Evolutionary conservation across 2,329 filamentous ascomycete genomes (phyloP).

Genomic region (Thelonectria discophora): DNA sequence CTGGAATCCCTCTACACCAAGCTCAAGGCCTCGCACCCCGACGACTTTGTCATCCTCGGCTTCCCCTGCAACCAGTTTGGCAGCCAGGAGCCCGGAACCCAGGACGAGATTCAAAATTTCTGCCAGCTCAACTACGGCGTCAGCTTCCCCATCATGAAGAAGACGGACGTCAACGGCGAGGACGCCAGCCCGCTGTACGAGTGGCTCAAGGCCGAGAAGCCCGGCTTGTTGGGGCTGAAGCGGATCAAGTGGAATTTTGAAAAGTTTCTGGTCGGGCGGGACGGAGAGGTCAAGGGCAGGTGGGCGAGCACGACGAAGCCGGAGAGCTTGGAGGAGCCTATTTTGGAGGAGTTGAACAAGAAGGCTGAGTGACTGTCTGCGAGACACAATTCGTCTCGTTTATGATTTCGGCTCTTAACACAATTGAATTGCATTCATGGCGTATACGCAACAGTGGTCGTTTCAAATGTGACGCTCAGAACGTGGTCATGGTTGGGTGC

Average conservation of each 20-base stretch:
- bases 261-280: conserved; percentile 90
- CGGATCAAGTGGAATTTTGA: conserved; percentile 99
- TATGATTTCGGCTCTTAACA: not conserved
- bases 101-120: conserved; percentile 83
- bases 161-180: conserved; percentile 93
- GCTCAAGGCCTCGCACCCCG: conserved; percentile 72
- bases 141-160: conserved; percentile 88
- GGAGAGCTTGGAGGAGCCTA: conserved; percentile 77
- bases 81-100: conserved; percentile 83
- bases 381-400: not conserved
- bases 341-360: conserved; percentile 73
- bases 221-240: conserved; percentile 88
- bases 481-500: not conserved
- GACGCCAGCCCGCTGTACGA: conserved; percentile 80
- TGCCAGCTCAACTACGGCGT: conserved; percentile 95
- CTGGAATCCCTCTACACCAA: conserved; percentile 91
- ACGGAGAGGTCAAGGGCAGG: conserved; percentile 84
- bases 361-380: not conserved
- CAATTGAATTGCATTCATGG: not conserved
- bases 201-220: conserved; percentile 77
- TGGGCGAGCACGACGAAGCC: conserved; percentile 93
- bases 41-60: conserved; percentile 87
- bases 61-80: conserved; percentile 99
- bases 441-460: not conserved
- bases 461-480: too few species aligned